Evolutionary conservation across 2,329 filamentous ascomycete species (phyloP), one percentile per base, ranked within the genome.

Genomic region (Colletotrichum viniferum): DNA sequence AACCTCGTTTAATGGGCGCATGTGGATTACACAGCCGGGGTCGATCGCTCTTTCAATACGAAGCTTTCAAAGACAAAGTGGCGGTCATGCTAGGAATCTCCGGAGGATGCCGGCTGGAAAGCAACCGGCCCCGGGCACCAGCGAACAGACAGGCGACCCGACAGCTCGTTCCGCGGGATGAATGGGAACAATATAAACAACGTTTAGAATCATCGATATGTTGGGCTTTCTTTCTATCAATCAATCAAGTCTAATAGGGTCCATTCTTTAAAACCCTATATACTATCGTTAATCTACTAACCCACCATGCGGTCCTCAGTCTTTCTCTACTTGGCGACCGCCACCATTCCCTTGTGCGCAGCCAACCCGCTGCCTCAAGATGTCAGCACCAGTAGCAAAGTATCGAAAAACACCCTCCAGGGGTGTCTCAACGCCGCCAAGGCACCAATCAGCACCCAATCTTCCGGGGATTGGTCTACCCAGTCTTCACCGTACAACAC

Each of bases 401-500:
- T 55, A 30, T 74, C 72, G 8, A 72, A 52, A 21, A 62, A 76
- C 69, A 38, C 34, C 18, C 24, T 76, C 21, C 26, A 52, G 13
- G 63, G 58, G 21, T 83, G 82, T 24, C 80, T 84, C 7, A 71
- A 77, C 12, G 69, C 74, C 1, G 79, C 77, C 8, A 69, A 69
- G 3, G 79, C 82, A 0, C 79, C 80, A 4, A 77, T 77, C 61
- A 71, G 76, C 28, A 73, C 73, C 0, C 64, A 75, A 14, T 77
- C 77, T 56, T 79, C 81, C 0, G n/a, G 58, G 4, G 64, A 69
- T 36, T 78, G 77, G 77, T 21, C 69, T 18, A 60, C 48, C 6
- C 86, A 60, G 34, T 63, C 61, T 12, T 69, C 79, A 5, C 78
- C 82, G 4, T 84, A 79, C 78, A 85, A 85, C 76, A 76, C 81